Conservation (phyloP, 345 rosid species). For the Corymbia maculata region DNA sequence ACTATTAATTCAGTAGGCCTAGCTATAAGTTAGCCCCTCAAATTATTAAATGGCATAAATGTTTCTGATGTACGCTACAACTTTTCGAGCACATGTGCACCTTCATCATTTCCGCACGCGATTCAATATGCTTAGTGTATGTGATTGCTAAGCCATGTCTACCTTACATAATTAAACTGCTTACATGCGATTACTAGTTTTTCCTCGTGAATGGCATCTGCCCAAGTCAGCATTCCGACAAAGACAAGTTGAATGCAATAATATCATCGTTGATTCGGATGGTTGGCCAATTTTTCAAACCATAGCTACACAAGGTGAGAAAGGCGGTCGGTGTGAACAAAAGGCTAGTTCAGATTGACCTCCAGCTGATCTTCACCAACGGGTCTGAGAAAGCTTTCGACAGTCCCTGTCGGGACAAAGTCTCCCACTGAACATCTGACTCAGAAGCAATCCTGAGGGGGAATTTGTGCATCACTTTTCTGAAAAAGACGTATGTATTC, state of each 20-base stretch:
- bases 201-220: too few relatives aligned
- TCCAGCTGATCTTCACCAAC: background rate
- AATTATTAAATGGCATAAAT: background rate
- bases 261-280: too few relatives aligned
- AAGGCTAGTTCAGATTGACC: background rate
- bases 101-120: background rate
- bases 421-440: background rate
- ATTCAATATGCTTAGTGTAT: background rate
- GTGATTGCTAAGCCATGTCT: accelerated
- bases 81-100: accelerated
- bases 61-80: background rate
- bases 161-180: too few relatives aligned
- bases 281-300: too few relatives aligned
- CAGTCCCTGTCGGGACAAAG: background rate
- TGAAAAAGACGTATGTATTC: background rate
- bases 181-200: too few relatives aligned
- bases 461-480: background rate
- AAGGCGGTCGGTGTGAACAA: background rate
- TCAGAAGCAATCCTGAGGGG: background rate
- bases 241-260: too few relatives aligned
- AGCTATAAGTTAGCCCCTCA: background rate
- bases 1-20: background rate
- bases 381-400: background rate
- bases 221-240: too few relatives aligned
- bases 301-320: background rate